phyloP scores from a whole-genome alignment of 2,329 filamentous ascomycete genomes.

The Venturia nashicola region DNA sequence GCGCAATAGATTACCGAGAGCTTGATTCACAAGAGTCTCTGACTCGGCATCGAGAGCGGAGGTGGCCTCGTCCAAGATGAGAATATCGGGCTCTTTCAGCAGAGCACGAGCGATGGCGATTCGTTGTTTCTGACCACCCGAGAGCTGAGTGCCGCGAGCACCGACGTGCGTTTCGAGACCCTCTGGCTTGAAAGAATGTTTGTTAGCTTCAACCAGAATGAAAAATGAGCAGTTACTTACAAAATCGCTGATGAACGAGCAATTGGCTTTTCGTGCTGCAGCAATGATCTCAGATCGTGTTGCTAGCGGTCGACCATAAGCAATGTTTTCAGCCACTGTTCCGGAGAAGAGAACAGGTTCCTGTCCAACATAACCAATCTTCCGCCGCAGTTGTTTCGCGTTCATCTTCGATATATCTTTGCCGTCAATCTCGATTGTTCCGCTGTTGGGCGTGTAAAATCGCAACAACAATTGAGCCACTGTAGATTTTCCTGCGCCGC shows the following conservation, averaged over 20 bases:
- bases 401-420: slow-evolving; percentile 78
- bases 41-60: slow-evolving; percentile 93
- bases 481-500: slow-evolving; percentile 90
- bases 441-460: slow-evolving; percentile 76
- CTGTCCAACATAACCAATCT: slow-evolving; percentile 90
- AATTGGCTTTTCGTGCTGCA: slow-evolving; percentile 86
- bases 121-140: slow-evolving; percentile 92
- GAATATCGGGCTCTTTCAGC: slow-evolving; percentile 89
- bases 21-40: slow-evolving; percentile 90
- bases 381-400: slow-evolving; percentile 78
- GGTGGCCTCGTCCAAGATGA: slow-evolving; percentile 91
- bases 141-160: slow-evolving; percentile 82
- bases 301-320: slow-evolving; percentile 76
- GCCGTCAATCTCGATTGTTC: slow-evolving; percentile 72
- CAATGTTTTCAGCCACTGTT: slow-evolving; percentile 77
- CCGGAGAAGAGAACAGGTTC: slow-evolving; percentile 89
- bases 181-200: slow-evolving; percentile 47
- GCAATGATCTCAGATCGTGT: slow-evolving; percentile 68
- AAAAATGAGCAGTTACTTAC: slow-evolving; percentile 29
- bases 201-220: neutral
- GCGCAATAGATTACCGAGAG: slow-evolving; percentile 65
- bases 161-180: slow-evolving; percentile 91
- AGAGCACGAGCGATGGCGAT: slow-evolving; percentile 93
- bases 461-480: slow-evolving; percentile 83
- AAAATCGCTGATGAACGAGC: slow-evolving; percentile 91